Base-by-base conservation (phyloP, 495 filamentous ascomycete genomes). In the Daldinia decipiens region DNA sequence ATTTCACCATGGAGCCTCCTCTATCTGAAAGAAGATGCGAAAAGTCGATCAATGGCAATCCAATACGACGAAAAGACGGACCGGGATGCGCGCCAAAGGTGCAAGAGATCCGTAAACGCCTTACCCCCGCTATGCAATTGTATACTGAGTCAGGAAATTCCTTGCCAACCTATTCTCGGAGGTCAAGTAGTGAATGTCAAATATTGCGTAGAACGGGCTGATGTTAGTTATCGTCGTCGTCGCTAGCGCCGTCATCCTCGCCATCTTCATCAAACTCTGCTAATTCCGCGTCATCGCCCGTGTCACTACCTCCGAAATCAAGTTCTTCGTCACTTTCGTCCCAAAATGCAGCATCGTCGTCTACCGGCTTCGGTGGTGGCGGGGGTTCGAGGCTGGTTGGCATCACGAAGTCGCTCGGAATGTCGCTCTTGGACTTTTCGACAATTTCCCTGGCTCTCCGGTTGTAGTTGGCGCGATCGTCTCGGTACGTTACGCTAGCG, bases 401-500 rank as follows among this genome's bases (percentile, higher is more conserved):
- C 91, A 99, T 95, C 40, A 86, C 84, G 70, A 94, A 97, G 3
- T 85, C 93, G 5, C 79, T 80, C 2, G 95, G 95, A n/a, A 95
- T 91, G 70, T 96, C 91, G 66, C 82, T 75, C 80, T 91, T 93
- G 8, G 91, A 93, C 27, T 74, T 77, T 72, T 94, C 90, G 2
- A 95, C 91, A 51, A 92, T 87, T 36, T 86, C 84, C 60, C 81
- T 82, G 4, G 95, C 94, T 68, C 82, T 86, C 54, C 81, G 77
- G 76, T 92, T 90, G 81, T 94, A 99, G 27, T 77, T 71, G 6
- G 84, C 82, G 4, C 87, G 87, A 24, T 91, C 76, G 62, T 92
- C 92, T 59, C 95, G 88, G 55, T 97, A 87, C 86, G 94, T 86
- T 12, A 97, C 91, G 29, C 91, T 87, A 11, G 95, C 95, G 73